Evolutionary conservation across 345 rosid genomes (phyloP), one percentile per base, ranked within the genome.

Genomic region (Erodium maritimum): DNA sequence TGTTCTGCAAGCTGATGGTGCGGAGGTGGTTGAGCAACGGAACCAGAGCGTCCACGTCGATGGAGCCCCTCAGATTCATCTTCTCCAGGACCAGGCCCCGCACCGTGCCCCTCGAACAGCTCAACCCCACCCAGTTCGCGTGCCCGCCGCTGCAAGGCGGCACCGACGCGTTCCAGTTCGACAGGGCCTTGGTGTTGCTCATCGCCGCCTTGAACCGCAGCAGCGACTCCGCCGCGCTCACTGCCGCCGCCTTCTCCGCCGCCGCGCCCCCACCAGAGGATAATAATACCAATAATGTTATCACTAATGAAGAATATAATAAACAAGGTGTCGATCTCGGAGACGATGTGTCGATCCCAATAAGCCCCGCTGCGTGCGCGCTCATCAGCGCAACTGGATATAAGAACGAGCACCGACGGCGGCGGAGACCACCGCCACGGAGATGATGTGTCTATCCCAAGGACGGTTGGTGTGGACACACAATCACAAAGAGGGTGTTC

Each of bases 51-150:
- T 81, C 82, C 0, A 81, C 33, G 54, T 75, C 75, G 2, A 85
- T 67, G 12, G 55, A 19, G 16, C 96, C 96, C 0, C 70, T 6
- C 46, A 88, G 66, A 0, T 66, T 72, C 79, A 82, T 74, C 29
- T 65, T 78, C 63, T 88, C 96, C 10, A 88, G 80, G 1, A 78
- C 82, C 65, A 88, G 18, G 7, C 96, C 96, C 80, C 84, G 75
- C 21, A 85, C 65, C 10, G 22, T 22, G 0, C 76, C 48, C 14
- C 62, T 61, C 34, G 54, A 12, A 52, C 96, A 88, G 50, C 85
- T 73, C 22, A 88, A 74, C 1, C 96, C 93, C 0, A 56, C 45
- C 96, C 96, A 88, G 58, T 81, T 75, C 0, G 80, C 37, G 0
- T 24, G 24, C 59, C 68, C 65, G 8, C 66, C 54, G 0, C 55